A percentile compares a stretch with the other conserved stretches of the same genome.
These are phyloP conservation scores for Scopulariopsis brevicaulis DNA, from an alignment of 2,329 filamentous ascomycete species.

Conservation along the genomic window DNA sequence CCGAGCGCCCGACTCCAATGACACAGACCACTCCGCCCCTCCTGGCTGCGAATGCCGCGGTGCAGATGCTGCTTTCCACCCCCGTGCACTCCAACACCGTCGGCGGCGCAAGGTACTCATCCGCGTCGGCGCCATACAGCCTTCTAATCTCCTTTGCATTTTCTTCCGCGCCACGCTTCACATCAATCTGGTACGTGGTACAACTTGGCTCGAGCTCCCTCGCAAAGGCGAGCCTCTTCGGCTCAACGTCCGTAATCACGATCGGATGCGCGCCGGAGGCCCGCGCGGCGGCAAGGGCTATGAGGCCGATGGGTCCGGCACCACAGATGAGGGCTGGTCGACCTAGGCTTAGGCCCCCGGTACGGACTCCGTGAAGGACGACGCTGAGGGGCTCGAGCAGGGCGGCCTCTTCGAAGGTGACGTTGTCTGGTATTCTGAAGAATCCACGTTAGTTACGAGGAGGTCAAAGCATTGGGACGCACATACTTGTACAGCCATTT, in stretches of 20 bases:
- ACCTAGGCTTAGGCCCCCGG: slow-evolving; percentile 40
- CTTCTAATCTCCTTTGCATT: slow-evolving; percentile 39
- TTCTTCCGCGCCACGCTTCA: slow-evolving; percentile 27
- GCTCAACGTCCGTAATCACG: slow-evolving; percentile 52
- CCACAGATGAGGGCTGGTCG: slow-evolving; percentile 45
- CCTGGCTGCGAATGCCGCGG: slow-evolving; percentile 43
- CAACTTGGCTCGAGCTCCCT: slow-evolving; percentile 42
- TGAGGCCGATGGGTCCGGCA: slow-evolving; percentile 52
- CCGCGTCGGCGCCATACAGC: slow-evolving; percentile 32
- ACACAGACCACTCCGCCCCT: slow-evolving; percentile 51
- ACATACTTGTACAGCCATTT: slow-evolving; percentile 43
- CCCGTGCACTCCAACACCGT: slow-evolving; percentile 56
- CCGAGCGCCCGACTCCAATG: slow-evolving; percentile 48
- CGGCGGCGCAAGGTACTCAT: slow-evolving; percentile 45
- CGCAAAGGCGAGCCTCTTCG: slow-evolving; percentile 43
- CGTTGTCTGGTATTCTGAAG: slow-evolving; percentile 35
- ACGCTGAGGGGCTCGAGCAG: slow-evolving; percentile 55
- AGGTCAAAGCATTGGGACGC: background rate
- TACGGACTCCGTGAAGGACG: slow-evolving; percentile 47
- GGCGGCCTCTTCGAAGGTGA: slow-evolving; percentile 47
- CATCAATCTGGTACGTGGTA: slow-evolving; percentile 40
- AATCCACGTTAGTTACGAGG: slow-evolving; percentile 2
- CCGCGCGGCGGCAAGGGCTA: slow-evolving; percentile 42
- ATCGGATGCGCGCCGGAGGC: slow-evolving; percentile 53
- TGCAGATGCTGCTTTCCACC: slow-evolving; percentile 50